phyloP scores from a whole-genome alignment of 768 basidiomycete genomes.

The Infundibulicybe gibba region DNA sequence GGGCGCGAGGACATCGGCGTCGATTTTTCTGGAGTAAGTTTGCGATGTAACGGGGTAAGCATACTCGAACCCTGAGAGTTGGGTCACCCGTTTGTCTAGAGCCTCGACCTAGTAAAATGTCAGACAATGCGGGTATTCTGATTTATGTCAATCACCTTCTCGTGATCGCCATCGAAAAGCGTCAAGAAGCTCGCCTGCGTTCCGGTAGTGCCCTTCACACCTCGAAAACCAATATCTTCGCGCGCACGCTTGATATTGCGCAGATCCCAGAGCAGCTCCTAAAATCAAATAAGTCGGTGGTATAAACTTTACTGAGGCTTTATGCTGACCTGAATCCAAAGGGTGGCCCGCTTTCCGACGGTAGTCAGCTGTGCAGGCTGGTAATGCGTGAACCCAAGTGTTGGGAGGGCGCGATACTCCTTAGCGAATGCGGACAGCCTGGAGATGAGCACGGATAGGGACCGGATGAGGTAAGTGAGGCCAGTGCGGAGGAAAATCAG shows the following conservation, averaged over 20 bases:
- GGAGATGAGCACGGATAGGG: constrained; percentile 87
- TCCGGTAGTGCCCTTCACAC: constrained; percentile 99
- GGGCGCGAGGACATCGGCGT: constrained; percentile 89
- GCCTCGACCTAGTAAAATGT: constrained; percentile 62
- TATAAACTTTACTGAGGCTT: neutral
- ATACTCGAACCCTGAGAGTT: constrained; percentile 88
- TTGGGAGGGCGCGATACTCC: constrained; percentile 84
- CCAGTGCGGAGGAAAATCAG: constrained; percentile 93
- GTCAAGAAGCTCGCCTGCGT: constrained; percentile 96
- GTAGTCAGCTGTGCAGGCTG: constrained; percentile 98
- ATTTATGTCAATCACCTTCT: constrained; percentile 53
- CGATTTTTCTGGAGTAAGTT: constrained; percentile 98
- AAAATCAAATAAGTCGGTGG: neutral
- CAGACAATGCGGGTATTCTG: neutral
- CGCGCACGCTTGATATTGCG: constrained; percentile 87
- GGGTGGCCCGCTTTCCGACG: constrained; percentile 92
- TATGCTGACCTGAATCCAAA: constrained; percentile 84
- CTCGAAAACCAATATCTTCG: constrained; percentile 93
- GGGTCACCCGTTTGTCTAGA: constrained; percentile 85
- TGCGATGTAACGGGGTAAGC: constrained; percentile 98
- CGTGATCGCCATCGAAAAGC: constrained; percentile 92
- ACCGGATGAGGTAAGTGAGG: constrained; percentile 77
- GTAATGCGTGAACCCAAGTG: constrained; percentile 97
- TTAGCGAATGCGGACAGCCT: constrained; percentile 83
- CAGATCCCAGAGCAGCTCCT: constrained; percentile 96